Evolutionary conservation across 768 basidiomycete species (phyloP), one percentile per base, ranked within the genome.

Genomic region (Suillus paluster): DNA sequence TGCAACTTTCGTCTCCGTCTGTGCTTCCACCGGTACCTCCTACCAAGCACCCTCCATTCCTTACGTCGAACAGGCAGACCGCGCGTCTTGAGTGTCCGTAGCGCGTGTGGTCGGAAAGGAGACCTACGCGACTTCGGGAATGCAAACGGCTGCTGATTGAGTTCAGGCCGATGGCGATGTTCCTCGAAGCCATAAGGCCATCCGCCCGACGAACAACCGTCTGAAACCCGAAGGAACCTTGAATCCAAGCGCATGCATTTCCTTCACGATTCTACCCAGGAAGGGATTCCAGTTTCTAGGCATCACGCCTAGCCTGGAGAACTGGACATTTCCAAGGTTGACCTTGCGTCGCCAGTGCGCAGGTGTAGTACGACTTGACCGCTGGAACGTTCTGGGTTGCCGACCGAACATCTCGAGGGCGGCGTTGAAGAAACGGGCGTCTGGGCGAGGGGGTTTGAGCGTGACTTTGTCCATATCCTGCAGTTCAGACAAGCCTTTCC

Each of bases 341-440:
- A 78, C 64, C 57, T 70, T 72, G 25, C 71, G 72, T 49, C 71
- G 67, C 76, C 74, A 77, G 54, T 68, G 68, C 8, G 75, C 42
- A 5, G 67, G 74, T 3, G 57, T 27, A 1, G 60, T 65, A 41
- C 60, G 64, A 2, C 38, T 54, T 21, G 61, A 60, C 33, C 69
- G 74, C 36, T 57, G 69, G 58, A 60, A 45, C 68, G 54, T 68
- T 11, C 50, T 44, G 25, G 68, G 60, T 15, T 68, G 68, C 12
- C 71, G 70, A 19, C 73, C 68, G 41, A 82, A 79, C 50, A 88
- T 73, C 11, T 76, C 71, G 14, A 91, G 73, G 10, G 84, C 77
- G 2, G 86, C 85, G 59, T 89, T 90, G 75, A 87, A 91, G 70
- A 90, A 90, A 49, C 83, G 79, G n/a, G 81, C 83, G 66, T 92